Conservation (phyloP, 768 basidiomycete genomes). For the Galerina marginata region DNA sequence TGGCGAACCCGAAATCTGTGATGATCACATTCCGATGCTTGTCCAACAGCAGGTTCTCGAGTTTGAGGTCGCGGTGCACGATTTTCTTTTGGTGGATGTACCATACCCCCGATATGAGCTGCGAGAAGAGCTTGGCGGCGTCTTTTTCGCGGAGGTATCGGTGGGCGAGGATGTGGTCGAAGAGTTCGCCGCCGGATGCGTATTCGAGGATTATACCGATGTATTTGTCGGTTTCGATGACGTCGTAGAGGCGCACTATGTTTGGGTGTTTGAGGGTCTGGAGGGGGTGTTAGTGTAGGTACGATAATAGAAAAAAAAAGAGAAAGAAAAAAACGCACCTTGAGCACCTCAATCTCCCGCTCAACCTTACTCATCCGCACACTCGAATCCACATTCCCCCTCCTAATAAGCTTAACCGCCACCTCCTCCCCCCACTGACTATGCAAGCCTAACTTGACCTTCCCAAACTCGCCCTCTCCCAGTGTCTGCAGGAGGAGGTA, state of each 20-base stretch:
- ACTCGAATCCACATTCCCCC: conserved; percentile 88
- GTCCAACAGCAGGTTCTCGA: conserved; percentile 97
- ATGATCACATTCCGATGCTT: conserved; percentile 98
- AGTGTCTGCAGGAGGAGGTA: conserved; percentile 95
- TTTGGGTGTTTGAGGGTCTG: conserved; percentile 94
- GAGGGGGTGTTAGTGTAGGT: conserved; percentile 6
- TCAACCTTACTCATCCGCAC: conserved; percentile 95
- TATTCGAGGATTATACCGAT: conserved; percentile 99
- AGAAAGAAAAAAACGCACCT: conserved; percentile 51
- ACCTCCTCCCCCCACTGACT: conserved; percentile 95
- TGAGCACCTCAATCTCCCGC: conserved; percentile 95
- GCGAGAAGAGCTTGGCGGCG: conserved; percentile 96
- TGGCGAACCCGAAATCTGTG: conserved; percentile 99
- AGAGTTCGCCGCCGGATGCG: conserved; percentile 97
- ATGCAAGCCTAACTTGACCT: conserved; percentile 96
- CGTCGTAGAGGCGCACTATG: conserved; percentile 97
- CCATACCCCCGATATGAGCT: conserved; percentile 98
- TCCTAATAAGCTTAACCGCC: conserved; percentile 95
- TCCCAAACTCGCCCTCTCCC: conserved; percentile 98
- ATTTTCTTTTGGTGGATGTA: conserved; percentile 99
- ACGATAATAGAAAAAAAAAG: too few relatives aligned
- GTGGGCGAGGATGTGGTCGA: conserved; percentile 98
- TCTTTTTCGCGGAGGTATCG: conserved; percentile 95
- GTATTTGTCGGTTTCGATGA: conserved; percentile 99
- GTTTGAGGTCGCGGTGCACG: conserved; percentile 98